Evolutionary conservation across 1,284 basidiomycete genomes (phyloP).

Genomic region (Farysia itapuensis): DNA sequence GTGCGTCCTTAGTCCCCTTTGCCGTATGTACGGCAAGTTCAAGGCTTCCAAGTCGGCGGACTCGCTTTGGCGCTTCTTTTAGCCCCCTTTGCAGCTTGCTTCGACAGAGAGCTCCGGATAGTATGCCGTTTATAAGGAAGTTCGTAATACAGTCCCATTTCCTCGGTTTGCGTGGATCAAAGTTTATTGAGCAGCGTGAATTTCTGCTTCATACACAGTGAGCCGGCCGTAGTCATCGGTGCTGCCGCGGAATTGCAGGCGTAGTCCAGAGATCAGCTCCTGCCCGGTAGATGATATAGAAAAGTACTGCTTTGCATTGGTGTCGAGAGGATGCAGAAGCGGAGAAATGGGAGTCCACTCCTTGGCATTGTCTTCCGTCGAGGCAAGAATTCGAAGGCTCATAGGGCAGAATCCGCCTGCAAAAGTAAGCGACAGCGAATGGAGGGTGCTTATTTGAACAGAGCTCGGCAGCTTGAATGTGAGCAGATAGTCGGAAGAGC

Average conservation of each 20-base stretch:
- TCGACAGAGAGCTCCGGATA: too few species aligned
- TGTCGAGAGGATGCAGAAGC: slow-evolving; percentile 13
- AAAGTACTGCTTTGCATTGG: slow-evolving; percentile 31
- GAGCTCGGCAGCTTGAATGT: slow-evolving; percentile 14
- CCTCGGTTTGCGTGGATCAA: too few species aligned
- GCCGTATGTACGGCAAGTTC: slow-evolving; percentile 20
- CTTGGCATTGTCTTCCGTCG: slow-evolving; percentile 10
- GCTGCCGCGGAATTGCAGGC: slow-evolving; percentile 20
- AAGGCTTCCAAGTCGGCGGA: slow-evolving; percentile 13
- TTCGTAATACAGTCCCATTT: too few species aligned
- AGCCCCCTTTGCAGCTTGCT: too few species aligned
- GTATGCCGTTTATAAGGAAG: too few species aligned
- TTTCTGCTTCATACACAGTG: slow-evolving; percentile 22
- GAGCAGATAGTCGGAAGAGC: slow-evolving; percentile 2
- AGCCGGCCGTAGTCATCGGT: slow-evolving; percentile 37
- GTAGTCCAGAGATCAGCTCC: slow-evolving; percentile 3
- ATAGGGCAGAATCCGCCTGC: slow-evolving; percentile 30
- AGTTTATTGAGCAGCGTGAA: slow-evolving; percentile 8
- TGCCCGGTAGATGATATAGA: background rate
- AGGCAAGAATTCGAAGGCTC: slow-evolving; percentile 3
- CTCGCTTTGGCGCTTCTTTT: slow-evolving; percentile 36
- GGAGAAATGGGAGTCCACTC: slow-evolving; percentile 1
- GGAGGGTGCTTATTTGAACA: background rate
- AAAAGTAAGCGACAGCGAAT: slow-evolving; percentile 23
- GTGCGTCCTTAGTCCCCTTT: slow-evolving; percentile 17